Base-by-base conservation (phyloP, 345 rosid species). In the Rhodomyrtus tomentosa region DNA sequence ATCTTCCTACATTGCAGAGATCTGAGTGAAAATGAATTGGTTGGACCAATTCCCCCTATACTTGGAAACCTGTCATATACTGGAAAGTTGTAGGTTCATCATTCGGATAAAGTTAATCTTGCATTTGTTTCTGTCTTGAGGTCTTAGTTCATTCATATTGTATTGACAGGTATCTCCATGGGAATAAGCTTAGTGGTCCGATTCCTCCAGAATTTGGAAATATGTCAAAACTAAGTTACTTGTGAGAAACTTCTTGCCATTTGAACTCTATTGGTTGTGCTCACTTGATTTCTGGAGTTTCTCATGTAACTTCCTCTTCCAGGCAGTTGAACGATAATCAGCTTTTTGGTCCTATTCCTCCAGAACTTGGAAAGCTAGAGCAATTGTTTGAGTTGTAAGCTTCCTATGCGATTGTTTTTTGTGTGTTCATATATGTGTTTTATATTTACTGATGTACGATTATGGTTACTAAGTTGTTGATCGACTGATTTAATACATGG, bases 121-220 rank as follows among this genome's bases (percentile, higher is more conserved):
- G 24, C 49, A 8, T 7, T 82, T 18, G 79, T 14, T 84, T 22
- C 22, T 25, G 16, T 40, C 0, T 21, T 56, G 21, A 6, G 54
- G 22, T 8, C 56, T 22, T 48, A 13, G 2, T 50, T 54, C 6
- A 13, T 80, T 54, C 38, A 38, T 79, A 76, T 89, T 50, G 76
- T 62, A 84, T 16, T 16, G 6, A 2, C 85, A 97, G 99, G 86
- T 96, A 98, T 83, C 98, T 98, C 49, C 98, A 98, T 88, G 98
- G 99, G 25, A 98, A 98, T 87, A 95, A 90, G 86, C 95, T 98
- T 16, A 94, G 93, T 50, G 99, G 99, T 54, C 89, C 91, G 53
- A 92, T 98, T 82, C 99, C 99, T n/a, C 90, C 99, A 7, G 99
- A 98, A 89, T 96, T 98, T 62, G 99, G 99, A 62, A 95, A 98